Base-by-base conservation (phyloP, 768 basidiomycete species). In the Hypholoma fasciculare region DNA sequence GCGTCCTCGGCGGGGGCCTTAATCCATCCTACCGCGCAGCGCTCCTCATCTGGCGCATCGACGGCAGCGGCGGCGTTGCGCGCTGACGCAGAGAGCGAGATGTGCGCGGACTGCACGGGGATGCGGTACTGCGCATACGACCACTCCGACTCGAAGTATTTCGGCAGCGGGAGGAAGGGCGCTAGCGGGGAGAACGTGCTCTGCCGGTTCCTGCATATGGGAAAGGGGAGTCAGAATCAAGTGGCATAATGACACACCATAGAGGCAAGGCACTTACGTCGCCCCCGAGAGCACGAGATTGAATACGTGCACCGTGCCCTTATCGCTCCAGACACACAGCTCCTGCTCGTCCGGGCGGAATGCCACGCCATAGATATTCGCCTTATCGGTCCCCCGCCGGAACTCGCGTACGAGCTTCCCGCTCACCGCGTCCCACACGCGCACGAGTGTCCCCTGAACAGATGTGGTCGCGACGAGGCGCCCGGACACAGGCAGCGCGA, bases 131-230 rank as follows among this genome's bases (percentile, higher is more conserved):
- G 90, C 13, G 94, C 92, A 67, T 96, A 95, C 0, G 94, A 96
- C 95, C 94, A 96, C 71, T 95, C 89, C n/a, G 93, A 95, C 66
- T 88, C 87, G 68, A 97, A 95, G 70, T 96, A 96, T 61, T 90
- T 92, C 16, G 94, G 94, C 36, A 93, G 78, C 13, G 89, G 90
- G 9, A 96, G 74, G 67, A 88, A 94, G 3, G 90, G 87, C 14
- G 88, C 83, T 48, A 96, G 73, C 4, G 89, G 86, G 0, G 90
- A 92, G 63, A 96, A 81, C 6, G 90, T 83, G 7, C 92, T 94
- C 59, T 92, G 91, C 39, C 90, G 91, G 66, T 95, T 94, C 44
- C 91, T 93, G 27, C 16, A 66, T 9, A 59, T 37, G 16, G 12
- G 40, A 43, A 46, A 39, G 19, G 16, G 38, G 44, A 43, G 11